phyloP scores from a whole-genome alignment of 1,284 basidiomycete genomes.

The Ustilago crameri region DNA sequence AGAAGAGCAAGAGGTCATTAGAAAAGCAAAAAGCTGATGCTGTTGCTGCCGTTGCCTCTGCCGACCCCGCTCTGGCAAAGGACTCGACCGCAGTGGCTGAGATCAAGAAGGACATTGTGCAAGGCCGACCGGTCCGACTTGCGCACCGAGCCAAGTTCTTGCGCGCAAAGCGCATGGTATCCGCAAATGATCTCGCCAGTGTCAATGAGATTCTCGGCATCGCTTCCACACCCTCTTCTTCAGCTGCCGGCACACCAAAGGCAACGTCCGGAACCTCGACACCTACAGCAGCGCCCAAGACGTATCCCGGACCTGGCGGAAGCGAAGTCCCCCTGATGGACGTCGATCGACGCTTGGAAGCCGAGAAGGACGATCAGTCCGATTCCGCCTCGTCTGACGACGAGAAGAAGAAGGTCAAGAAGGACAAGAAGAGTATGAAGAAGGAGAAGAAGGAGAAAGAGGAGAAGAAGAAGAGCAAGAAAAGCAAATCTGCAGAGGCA shows the following conservation, averaged over 20 bases:
- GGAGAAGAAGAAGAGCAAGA: constrained; percentile 40
- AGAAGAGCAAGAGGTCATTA: constrained; percentile 18
- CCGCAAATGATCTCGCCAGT: constrained; percentile 47
- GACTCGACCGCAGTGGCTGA: constrained; percentile 32
- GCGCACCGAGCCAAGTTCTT: constrained; percentile 64
- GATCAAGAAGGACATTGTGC: constrained; percentile 36
- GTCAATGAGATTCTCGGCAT: constrained; percentile 67
- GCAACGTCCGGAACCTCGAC: constrained; percentile 31
- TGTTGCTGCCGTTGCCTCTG: constrained; percentile 18
- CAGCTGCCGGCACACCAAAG: constrained; percentile 36
- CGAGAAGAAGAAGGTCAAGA: constrained; percentile 19
- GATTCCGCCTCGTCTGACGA: constrained; percentile 13
- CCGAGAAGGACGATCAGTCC: constrained; percentile 10
- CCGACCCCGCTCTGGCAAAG: constrained; percentile 17
- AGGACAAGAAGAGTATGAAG: constrained; percentile 21
- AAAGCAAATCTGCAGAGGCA: constrained; percentile 1
- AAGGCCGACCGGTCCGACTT: constrained; percentile 29
- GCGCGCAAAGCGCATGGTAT: constrained; percentile 63
- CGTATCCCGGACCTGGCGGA: constrained; percentile 43
- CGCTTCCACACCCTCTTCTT: constrained; percentile 42
- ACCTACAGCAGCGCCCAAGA: constrained; percentile 26
- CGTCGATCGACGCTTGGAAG: constrained; percentile 38
- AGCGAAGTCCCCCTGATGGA: constrained; percentile 44
- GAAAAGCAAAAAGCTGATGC: constrained; percentile 27
- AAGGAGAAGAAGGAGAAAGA: constrained; percentile 29